Conservation (phyloP, 352 stramenopile genomes). For the Phytophthora crassamura region DNA sequence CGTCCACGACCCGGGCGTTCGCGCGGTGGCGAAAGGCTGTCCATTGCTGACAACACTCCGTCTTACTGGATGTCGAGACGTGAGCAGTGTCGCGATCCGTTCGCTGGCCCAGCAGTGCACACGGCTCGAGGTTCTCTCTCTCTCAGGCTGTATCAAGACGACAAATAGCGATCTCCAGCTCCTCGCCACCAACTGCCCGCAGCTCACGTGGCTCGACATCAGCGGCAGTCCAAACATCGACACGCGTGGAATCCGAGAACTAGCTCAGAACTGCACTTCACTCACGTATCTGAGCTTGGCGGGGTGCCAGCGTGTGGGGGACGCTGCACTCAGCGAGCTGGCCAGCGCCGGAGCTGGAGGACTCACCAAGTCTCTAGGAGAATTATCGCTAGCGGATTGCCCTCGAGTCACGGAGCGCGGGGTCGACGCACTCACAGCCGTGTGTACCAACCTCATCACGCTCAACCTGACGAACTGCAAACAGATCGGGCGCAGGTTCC, state of each 20-base stretch:
- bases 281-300: constrained; percentile 81
- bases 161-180: constrained; percentile 74
- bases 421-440: constrained; percentile 61
- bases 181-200: constrained; percentile 57
- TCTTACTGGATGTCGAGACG: constrained; percentile 85
- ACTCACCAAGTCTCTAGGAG: constrained; percentile 40
- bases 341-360: constrained; percentile 28
- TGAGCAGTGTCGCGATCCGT: constrained; percentile 79
- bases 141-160: constrained; percentile 84
- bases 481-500: constrained; percentile 72
- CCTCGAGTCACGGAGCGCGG: constrained; percentile 75
- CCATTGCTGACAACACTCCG: constrained; percentile 84
- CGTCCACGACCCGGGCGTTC: constrained; percentile 83
- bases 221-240: constrained; percentile 78
- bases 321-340: constrained; percentile 67
- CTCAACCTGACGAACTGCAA: constrained; percentile 87
- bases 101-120: constrained; percentile 78
- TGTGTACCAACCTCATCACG: constrained; percentile 79
- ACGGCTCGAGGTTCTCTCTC: constrained; percentile 76
- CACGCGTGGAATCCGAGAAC: constrained; percentile 54
- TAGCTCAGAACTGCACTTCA: constrained; percentile 62
- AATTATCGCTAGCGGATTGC: constrained; percentile 74
- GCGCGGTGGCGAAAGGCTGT: constrained; percentile 85
- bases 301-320: constrained; percentile 76
- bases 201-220: constrained; percentile 85